Percentiles rank a stretch among this genome's conserved stretches.
These are phyloP conservation scores for Rhodotorula kratochvilovae DNA, from an alignment of 768 basidiomycete species.

Conservation along the genomic window DNA sequence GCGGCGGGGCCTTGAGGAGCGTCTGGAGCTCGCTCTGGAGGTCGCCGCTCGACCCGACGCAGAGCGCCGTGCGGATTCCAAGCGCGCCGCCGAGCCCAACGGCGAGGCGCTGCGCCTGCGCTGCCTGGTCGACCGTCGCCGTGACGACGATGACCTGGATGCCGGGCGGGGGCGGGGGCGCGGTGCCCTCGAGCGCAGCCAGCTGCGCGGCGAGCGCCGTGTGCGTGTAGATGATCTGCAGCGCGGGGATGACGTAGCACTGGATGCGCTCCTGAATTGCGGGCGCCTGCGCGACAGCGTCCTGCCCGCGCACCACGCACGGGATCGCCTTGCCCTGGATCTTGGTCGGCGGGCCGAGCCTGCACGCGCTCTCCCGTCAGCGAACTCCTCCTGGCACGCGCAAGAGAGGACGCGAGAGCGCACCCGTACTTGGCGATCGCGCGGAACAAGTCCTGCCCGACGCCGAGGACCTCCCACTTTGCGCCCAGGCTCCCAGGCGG, in stretches of 20 bases:
- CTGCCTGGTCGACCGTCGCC: constrained; percentile 97
- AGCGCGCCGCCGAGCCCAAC: constrained; percentile 89
- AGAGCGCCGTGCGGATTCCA: constrained; percentile 83
- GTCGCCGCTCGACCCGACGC: constrained; percentile 54
- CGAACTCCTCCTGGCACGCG: too few relatives aligned
- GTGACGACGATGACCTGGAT: constrained; percentile 89
- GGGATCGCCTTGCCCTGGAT: constrained; percentile 96
- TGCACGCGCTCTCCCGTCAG: constrained; percentile 2
- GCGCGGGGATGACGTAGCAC: constrained; percentile 88
- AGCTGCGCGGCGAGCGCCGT: constrained; percentile 15
- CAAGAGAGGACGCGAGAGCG: background rate
- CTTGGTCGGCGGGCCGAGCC: constrained; percentile 93
- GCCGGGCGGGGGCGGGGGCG: constrained; percentile 57
- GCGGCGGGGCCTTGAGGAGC: constrained; percentile 79
- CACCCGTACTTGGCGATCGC: constrained; percentile 80
- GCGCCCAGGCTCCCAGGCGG: constrained; percentile 67
- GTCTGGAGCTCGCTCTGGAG: constrained; percentile 62
- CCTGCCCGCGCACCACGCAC: constrained; percentile 80
- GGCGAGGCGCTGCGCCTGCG: constrained; percentile 91
- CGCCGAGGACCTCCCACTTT: constrained; percentile 90
- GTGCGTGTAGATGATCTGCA: constrained; percentile 63
- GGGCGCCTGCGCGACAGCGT: constrained; percentile 98
- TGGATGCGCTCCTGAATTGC: constrained; percentile 98
- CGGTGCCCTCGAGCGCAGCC: constrained; percentile 29
- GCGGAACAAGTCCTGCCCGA: constrained; percentile 79